Conservation (phyloP, 352 stramenopile species). For the Phytophthora melonis region DNA sequence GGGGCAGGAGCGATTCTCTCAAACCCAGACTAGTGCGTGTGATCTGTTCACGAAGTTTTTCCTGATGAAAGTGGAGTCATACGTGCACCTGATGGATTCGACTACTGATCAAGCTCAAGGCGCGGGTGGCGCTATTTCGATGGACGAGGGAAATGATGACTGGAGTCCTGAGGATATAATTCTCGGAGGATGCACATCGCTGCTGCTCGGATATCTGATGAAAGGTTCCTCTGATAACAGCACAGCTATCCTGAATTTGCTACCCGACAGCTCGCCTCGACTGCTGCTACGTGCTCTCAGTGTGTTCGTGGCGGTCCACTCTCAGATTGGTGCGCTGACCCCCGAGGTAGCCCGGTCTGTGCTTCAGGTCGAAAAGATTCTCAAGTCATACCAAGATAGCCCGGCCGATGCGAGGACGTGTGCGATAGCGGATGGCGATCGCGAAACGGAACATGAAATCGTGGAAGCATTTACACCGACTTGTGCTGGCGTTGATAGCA, state of each 20-base stretch:
- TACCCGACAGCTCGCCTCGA: constrained; percentile 58
- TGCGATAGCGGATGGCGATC: neutral
- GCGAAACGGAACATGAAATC: neutral
- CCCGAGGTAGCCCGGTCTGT: constrained; percentile 71
- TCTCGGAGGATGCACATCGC: constrained; percentile 68
- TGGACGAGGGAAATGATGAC: constrained; percentile 35
- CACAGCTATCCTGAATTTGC: constrained; percentile 39
- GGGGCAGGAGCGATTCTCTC: neutral
- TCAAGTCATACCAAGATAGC: constrained; percentile 47
- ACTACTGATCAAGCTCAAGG: constrained; percentile 23
- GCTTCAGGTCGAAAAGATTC: constrained; percentile 70
- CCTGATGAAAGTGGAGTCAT: constrained; percentile 61
- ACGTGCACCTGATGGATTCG: constrained; percentile 51
- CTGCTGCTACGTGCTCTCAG: constrained; percentile 64
- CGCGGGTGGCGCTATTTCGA: constrained; percentile 10
- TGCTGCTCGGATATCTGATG: constrained; percentile 83
- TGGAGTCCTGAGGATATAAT: constrained; percentile 83
- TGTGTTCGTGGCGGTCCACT: constrained; percentile 79
- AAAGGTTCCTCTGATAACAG: constrained; percentile 52
- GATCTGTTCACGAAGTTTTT: constrained; percentile 66
- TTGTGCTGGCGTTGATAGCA: constrained; percentile 3
- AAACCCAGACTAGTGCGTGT: constrained; percentile 30
- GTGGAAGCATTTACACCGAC: neutral
- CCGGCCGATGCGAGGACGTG: neutral
- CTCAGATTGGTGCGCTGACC: constrained; percentile 79